A percentile compares a stretch with the other conserved stretches of the same genome.
Evolutionary conservation across 768 basidiomycete species (phyloP).

Genomic region (Macrolepiota albuminosa): DNA sequence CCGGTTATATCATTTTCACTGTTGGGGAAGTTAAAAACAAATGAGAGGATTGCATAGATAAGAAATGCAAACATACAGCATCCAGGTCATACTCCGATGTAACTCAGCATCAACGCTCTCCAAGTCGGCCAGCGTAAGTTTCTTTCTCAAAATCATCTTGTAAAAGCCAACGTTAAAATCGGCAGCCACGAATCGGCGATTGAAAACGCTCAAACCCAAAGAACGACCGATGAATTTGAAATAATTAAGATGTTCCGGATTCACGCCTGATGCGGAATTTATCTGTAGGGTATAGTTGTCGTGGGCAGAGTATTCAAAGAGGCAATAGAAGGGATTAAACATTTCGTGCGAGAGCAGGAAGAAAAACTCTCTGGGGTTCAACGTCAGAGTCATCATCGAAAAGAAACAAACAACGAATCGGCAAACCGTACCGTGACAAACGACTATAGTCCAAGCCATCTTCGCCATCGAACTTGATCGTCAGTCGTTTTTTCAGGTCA

Average conservation of each 20-base stretch:
- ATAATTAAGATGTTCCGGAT: constrained; percentile 99
- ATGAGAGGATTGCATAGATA: background rate
- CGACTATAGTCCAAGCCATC: constrained; percentile 99
- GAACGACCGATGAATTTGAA: constrained; percentile 99
- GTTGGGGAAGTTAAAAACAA: background rate
- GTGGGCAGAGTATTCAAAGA: constrained; percentile 99
- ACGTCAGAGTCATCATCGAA: constrained; percentile 4
- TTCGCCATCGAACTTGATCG: constrained; percentile 99
- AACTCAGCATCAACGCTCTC: constrained; percentile 97
- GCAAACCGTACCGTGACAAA: constrained; percentile 70
- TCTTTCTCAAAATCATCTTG: constrained; percentile 99
- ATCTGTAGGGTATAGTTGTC: constrained; percentile 99
- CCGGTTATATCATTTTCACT: constrained; percentile 99
- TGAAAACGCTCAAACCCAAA: constrained; percentile 95
- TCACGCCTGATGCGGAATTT: constrained; percentile 96
- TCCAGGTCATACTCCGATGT: constrained; percentile 95
- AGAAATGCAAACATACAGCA: constrained; percentile 61
- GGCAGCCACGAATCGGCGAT: constrained; percentile 96
- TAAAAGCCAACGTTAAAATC: constrained; percentile 99
- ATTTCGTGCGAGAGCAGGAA: constrained; percentile 99
- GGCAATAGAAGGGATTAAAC: constrained; percentile 99
- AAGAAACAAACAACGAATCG: background rate
- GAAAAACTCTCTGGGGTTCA: constrained; percentile 85
- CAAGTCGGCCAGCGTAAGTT: constrained; percentile 88
- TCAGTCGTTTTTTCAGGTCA: constrained; percentile 96